phyloP scores from a whole-genome alignment of 2,329 filamentous ascomycete genomes.

The Claviceps cyperi region DNA sequence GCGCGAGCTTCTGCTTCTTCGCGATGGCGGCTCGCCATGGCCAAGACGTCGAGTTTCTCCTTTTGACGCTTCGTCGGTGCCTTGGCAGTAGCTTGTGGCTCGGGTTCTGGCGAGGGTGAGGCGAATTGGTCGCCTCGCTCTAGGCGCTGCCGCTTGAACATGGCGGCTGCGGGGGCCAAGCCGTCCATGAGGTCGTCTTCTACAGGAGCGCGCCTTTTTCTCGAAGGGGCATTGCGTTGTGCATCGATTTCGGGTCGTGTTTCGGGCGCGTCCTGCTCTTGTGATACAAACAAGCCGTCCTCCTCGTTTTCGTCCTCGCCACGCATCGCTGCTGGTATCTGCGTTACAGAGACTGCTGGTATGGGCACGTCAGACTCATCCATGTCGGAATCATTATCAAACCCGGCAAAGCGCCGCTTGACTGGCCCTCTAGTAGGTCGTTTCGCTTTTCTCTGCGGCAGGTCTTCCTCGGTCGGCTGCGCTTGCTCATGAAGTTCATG shows the following conservation, averaged over 20 bases:
- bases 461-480: conserved; percentile 1
- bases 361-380: conserved; percentile 15
- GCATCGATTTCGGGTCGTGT: conserved; percentile 11
- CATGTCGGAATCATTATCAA: conserved; percentile 36
- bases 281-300: conserved; percentile 42
- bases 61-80: conserved; percentile 28
- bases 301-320: conserved; percentile 16
- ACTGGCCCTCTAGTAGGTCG: conserved; percentile 23
- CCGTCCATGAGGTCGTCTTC: conserved; percentile 50
- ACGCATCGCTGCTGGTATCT: conserved; percentile 2
- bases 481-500: conserved; percentile 2
- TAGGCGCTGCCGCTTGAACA: conserved; percentile 64
- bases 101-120: conserved; percentile 14
- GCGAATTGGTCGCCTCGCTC: conserved; percentile 38
- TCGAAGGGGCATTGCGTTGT: conserved; percentile 15
- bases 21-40: conserved; percentile 44
- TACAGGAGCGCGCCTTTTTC: conserved; percentile 32
- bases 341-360: conserved; percentile 2
- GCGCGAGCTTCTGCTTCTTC: conserved; percentile 53
- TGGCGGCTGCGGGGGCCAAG: conserved; percentile 62
- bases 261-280: conserved; percentile 21
- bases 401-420: conserved; percentile 55
- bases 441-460: conserved; percentile 5
- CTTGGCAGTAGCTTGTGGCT: conserved; percentile 7
- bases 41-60: conserved; percentile 54